A percentile compares a stretch with the other conserved stretches of the same genome.
Conservation (phyloP, 345 rosid species). For the Salix suchowensis region DNA sequence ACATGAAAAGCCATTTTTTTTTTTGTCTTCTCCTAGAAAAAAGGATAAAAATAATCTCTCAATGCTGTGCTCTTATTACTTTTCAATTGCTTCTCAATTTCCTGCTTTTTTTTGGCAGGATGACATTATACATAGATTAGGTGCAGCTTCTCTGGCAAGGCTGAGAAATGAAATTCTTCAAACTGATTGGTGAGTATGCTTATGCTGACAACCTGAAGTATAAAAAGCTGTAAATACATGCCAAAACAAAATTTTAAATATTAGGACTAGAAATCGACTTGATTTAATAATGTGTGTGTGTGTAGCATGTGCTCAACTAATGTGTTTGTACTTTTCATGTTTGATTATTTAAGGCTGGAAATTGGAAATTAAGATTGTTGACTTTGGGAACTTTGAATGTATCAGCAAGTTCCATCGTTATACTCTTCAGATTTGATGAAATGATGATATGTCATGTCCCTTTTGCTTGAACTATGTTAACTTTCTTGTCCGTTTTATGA, state of each 20-base stretch:
- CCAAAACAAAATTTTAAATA: not conserved
- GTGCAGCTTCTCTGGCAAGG: conserved; percentile 67
- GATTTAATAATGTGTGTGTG: not conserved
- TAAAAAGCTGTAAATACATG: not conserved
- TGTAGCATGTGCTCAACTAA: not conserved
- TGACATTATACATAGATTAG: conserved; percentile 78
- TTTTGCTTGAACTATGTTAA: not conserved
- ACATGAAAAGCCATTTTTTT: not conserved
- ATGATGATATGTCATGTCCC: not conserved
- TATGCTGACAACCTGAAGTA: not conserved
- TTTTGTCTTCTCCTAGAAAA: not conserved
- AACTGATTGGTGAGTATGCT: conserved; percentile 68
- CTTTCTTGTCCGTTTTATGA: not conserved
- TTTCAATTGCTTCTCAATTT: not conserved
- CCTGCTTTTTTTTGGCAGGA: conserved; percentile 44
- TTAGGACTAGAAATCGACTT: not conserved
- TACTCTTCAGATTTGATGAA: not conserved
- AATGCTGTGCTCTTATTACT: not conserved
- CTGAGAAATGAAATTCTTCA: conserved; percentile 78
- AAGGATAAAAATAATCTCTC: not conserved
- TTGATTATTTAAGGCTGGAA: not conserved
- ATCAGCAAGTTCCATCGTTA: not conserved
- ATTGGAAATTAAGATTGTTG: not conserved
- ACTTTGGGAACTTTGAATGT: not conserved
- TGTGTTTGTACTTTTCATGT: not conserved